A percentile compares a stretch with the other conserved stretches of the same genome.
phyloP scores from a whole-genome alignment of 1,139 yeast species.

The Meyerozyma elateridarum region DNA sequence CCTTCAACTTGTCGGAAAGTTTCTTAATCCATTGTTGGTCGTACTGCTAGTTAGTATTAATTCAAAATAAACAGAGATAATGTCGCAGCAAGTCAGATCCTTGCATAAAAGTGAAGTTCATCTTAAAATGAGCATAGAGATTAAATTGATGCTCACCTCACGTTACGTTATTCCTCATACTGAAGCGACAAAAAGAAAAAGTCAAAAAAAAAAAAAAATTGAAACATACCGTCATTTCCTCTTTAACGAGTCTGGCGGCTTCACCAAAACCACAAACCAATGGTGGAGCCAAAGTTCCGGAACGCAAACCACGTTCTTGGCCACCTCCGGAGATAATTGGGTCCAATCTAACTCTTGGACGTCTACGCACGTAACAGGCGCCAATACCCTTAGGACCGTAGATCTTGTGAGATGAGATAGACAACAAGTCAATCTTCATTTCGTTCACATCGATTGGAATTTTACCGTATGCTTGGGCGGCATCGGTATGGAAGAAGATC shows the following conservation, averaged over 20 bases:
- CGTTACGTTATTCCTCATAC: slow-evolving; percentile 3
- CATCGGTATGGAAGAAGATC: slow-evolving; percentile 97
- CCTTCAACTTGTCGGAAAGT: slow-evolving; percentile 67
- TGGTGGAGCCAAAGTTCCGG: slow-evolving; percentile 96
- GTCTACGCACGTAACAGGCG: slow-evolving; percentile 90
- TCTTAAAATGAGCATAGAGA: slow-evolving; percentile 5
- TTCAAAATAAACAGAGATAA: slow-evolving; percentile 1
- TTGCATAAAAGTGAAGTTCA: slow-evolving; percentile 16
- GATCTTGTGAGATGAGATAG: slow-evolving; percentile 92
- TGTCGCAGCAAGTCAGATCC: slow-evolving; percentile 16
- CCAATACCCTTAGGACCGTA: slow-evolving; percentile 99
- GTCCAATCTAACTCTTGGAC: slow-evolving; percentile 96
- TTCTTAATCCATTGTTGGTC: slow-evolving; percentile 68
- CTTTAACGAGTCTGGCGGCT: slow-evolving; percentile 79
- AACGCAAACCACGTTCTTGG: slow-evolving; percentile 96
- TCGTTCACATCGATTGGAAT: slow-evolving; percentile 89
- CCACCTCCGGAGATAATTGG: slow-evolving; percentile 98
- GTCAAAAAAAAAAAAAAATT: slow-evolving; percentile 3
- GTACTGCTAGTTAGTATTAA: slow-evolving; percentile 29
- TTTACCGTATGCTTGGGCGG: slow-evolving; percentile 97
- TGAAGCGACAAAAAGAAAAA: slow-evolving; percentile 5
- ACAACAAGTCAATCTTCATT: slow-evolving; percentile 87
- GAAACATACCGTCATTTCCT: slow-evolving; percentile 50
- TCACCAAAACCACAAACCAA: slow-evolving; percentile 95
- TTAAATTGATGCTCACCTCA: neutral